phyloP scores from a whole-genome alignment of 441 rosid species.

The Croton laevigatus region DNA sequence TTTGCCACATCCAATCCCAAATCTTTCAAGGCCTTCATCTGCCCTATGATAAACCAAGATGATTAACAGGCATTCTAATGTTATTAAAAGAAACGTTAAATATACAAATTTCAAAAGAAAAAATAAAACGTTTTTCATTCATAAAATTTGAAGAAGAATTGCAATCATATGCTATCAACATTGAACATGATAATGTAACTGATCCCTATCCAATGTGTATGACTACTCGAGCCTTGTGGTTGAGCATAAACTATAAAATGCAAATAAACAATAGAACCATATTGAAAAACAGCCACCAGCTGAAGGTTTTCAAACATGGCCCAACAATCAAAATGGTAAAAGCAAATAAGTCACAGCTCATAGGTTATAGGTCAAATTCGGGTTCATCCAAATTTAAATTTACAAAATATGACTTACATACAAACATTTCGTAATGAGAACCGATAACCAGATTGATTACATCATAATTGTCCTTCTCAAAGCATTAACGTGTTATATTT shows the following conservation, averaged over 20 bases:
- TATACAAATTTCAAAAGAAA: neutral
- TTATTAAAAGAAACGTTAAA: neutral
- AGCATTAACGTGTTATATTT: too few species aligned
- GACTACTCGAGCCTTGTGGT: neutral
- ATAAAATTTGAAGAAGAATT: neutral
- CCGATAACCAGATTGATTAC: too few species aligned
- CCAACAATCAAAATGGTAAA: too few species aligned
- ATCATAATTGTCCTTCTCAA: too few species aligned
- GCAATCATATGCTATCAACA: slow-evolving; percentile 6
- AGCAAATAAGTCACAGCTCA: too few species aligned
- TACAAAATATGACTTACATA: too few species aligned
- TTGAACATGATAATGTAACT: neutral
- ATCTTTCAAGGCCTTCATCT: slow-evolving; percentile 86
- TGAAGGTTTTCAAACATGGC: too few species aligned
- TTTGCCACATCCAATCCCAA: slow-evolving; percentile 84
- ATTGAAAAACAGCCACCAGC: too few species aligned
- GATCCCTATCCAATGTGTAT: neutral
- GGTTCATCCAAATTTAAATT: too few species aligned
- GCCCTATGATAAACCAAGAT: slow-evolving; percentile 25
- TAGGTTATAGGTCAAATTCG: too few species aligned
- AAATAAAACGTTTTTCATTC: slow-evolving; percentile 8
- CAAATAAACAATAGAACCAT: too few species aligned
- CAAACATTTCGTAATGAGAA: too few species aligned
- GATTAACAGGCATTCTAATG: slow-evolving; percentile 1
- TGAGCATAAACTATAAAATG: neutral